Evolutionary conservation across 768 basidiomycete species (phyloP), one percentile per base, ranked within the genome.

Genomic region (Gautieria morchelliformis): DNA sequence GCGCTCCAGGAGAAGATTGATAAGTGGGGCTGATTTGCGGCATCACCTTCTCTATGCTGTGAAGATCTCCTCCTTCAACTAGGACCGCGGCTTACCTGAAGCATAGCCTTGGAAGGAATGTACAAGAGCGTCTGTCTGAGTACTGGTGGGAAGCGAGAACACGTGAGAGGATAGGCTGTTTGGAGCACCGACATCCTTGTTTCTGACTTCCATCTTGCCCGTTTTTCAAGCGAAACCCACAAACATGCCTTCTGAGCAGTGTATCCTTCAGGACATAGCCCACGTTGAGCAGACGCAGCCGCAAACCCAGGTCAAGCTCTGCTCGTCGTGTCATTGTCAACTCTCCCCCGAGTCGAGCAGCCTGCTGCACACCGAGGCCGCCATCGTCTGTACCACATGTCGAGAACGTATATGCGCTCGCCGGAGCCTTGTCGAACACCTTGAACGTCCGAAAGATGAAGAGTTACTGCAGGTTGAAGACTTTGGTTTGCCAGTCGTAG

Each of bases 341-440:
- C 66, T 72, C 53, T 61, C 66, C 51, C 52, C 59, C 42, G 70
- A 71, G 59, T 53, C 65, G 22, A 42, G 63, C 59, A 65, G 42
- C 66, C 53, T 65, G 65, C 59, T 53, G 67, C 59, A 52, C 68
- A 40, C 63, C 64, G 66, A 68, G 40, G 61, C 63, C 32, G 61
- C 51, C 60, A 61, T 74, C 59, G 74, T 82, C 54, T 83, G 81
- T 62, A 68, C 70, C 14, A 65, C 72, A 49, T 83, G 81, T 70
- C 75, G 75, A 35, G 72, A 73, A 39, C 72, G 69, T 58, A 61
- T 73, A 32, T 60, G 66, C 32, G 61, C 73, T 4, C 33, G 6
- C 51, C 8, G 45, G 24, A 27, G 45, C n/a, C 24, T 49, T 20
- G n/a, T 24, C 22, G 48, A 49, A 5, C 22, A 24, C 32, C 48